phyloP scores from a whole-genome alignment of 345 rosid genomes.

The Angophora floribunda region DNA sequence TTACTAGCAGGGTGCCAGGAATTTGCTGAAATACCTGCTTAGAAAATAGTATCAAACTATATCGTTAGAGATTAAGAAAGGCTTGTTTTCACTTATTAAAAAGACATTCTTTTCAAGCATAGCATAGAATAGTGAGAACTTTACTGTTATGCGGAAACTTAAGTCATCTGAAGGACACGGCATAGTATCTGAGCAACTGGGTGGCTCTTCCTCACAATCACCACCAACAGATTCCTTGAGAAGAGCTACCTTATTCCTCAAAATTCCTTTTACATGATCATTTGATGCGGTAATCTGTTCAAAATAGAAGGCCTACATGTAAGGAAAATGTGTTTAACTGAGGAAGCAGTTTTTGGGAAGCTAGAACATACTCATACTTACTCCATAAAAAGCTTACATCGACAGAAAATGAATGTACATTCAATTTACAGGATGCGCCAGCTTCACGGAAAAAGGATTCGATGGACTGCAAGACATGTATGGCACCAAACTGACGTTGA shows the following conservation, averaged over 20 bases:
- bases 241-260: conserved; percentile 20
- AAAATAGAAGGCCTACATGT: neutral
- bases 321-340: neutral
- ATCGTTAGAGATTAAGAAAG: neutral
- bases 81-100: neutral
- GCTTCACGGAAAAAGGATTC: conserved; percentile 44
- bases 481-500: conserved; percentile 60
- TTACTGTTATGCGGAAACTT: conserved; percentile 42
- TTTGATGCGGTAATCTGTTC: conserved; percentile 44
- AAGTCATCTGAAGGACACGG: conserved; percentile 20
- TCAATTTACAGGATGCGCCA: conserved; percentile 63
- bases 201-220: neutral
- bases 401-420: conserved; percentile 38
- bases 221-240: conserved; percentile 6
- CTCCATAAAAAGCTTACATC: conserved; percentile 43
- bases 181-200: conserved; percentile 6
- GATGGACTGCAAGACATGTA: conserved; percentile 53
- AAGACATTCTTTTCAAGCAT: neutral
- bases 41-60: neutral
- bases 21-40: conserved; percentile 70
- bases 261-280: conserved; percentile 39
- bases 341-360: neutral
- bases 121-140: conserved; percentile 4
- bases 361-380: neutral
- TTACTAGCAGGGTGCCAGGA: conserved; percentile 75